Percentiles rank a stretch among this genome's conserved stretches.
Conservation (phyloP, 2,329 filamentous ascomycete species). For the Colletotrichum chrysophilum region DNA sequence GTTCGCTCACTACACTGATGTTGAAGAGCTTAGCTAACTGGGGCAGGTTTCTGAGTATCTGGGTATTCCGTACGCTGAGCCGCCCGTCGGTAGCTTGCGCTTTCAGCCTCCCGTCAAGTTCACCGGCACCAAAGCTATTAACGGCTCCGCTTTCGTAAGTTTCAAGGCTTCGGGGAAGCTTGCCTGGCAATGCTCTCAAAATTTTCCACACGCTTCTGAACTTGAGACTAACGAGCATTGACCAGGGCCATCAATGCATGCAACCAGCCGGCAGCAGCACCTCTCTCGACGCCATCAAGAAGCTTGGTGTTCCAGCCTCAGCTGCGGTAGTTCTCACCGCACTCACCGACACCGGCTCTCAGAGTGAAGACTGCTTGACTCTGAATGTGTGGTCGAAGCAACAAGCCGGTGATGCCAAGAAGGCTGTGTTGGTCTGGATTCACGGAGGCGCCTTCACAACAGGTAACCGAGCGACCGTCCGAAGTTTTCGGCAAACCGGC, state of each 20-base stretch:
- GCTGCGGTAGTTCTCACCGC: neutral
- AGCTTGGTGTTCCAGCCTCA: conserved; percentile 15
- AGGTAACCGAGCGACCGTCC: conserved; percentile 21
- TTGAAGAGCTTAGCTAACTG: neutral
- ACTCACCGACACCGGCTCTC: conserved; percentile 6
- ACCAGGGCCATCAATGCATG: conserved; percentile 15
- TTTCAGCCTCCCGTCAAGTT: conserved; percentile 36
- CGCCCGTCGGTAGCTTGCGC: conserved; percentile 54
- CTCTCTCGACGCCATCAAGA: neutral
- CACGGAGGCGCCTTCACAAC: conserved; percentile 45
- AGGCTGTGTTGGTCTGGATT: conserved; percentile 49
- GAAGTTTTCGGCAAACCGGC: neutral
- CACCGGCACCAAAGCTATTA: neutral
- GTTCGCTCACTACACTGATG: neutral
- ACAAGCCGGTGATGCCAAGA: conserved; percentile 33
- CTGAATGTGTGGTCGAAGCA: conserved; percentile 44
- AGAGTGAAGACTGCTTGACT: conserved; percentile 41
- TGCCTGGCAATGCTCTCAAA: neutral
- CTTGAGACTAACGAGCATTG: neutral
- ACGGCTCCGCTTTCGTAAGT: conserved; percentile 14
- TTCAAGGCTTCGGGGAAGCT: neutral
- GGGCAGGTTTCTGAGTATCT: conserved; percentile 30
- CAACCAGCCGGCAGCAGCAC: neutral
- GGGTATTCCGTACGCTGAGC: conserved; percentile 61
- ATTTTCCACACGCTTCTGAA: neutral